Evolutionary conservation across 805 yeast species (phyloP).

Genomic region (Ogataea saltuana): DNA sequence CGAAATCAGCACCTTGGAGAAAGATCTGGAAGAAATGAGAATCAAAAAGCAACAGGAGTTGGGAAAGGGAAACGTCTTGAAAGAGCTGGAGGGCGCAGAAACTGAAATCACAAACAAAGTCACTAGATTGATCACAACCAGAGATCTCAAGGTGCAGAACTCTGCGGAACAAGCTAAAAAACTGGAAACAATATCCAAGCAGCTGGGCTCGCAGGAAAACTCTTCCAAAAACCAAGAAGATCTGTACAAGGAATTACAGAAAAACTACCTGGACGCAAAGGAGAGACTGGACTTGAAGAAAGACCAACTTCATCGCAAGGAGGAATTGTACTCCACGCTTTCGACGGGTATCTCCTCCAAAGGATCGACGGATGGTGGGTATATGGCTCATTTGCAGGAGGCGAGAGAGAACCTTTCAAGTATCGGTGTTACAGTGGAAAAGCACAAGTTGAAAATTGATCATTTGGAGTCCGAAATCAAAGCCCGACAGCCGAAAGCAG

Average conservation of each 20-base stretch:
- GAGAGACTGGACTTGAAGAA: slow-evolving; percentile 46
- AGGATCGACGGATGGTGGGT: slow-evolving; percentile 78
- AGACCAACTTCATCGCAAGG: slow-evolving; percentile 54
- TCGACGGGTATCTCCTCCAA: slow-evolving; percentile 88
- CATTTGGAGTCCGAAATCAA: slow-evolving; percentile 55
- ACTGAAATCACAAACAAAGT: slow-evolving; percentile 57
- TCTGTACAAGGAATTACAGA: slow-evolving; percentile 43
- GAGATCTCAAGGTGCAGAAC: slow-evolving; percentile 58
- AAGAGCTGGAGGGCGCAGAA: slow-evolving; percentile 60
- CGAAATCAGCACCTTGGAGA: slow-evolving; percentile 60
- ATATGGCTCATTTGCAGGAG: slow-evolving; percentile 65
- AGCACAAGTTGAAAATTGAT: slow-evolving; percentile 55
- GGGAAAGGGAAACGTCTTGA: slow-evolving; percentile 58
- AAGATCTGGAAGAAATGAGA: slow-evolving; percentile 59
- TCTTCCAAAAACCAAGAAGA: slow-evolving; percentile 32
- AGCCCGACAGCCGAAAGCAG: slow-evolving; percentile 47
- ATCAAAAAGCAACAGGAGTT: slow-evolving; percentile 56
- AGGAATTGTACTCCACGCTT: slow-evolving; percentile 77
- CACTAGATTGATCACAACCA: slow-evolving; percentile 67
- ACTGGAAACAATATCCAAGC: slow-evolving; percentile 35
- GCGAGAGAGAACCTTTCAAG: slow-evolving; percentile 57
- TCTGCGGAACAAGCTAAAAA: slow-evolving; percentile 52
- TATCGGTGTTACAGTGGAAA: slow-evolving; percentile 56
- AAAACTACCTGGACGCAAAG: slow-evolving; percentile 46
- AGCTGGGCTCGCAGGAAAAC: slow-evolving; percentile 30